phyloP scores from a whole-genome alignment of 352 stramenopile species.

The Pythium rhizo-oryzae region DNA sequence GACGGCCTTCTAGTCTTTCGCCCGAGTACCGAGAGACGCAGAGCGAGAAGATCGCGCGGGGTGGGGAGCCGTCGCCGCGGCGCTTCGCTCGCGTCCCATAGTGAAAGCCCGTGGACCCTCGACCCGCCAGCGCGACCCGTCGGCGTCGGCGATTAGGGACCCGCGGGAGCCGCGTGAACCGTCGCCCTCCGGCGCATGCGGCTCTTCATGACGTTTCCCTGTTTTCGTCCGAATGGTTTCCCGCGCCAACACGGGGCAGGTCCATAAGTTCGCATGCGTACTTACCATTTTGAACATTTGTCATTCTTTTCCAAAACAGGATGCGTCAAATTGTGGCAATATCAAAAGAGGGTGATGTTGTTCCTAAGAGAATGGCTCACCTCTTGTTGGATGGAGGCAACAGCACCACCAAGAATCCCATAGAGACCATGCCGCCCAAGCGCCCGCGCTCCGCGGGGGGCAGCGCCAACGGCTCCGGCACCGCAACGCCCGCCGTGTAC shows the following conservation, averaged over 20 bases:
- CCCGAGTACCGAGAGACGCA: too few species aligned
- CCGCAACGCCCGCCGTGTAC: slow-evolving; percentile 33
- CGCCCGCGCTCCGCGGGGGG: slow-evolving; percentile 20
- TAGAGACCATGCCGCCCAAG: slow-evolving; percentile 27
- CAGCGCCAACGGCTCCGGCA: neutral
- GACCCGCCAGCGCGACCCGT: neutral
- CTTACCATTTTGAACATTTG: slow-evolving; percentile 4
- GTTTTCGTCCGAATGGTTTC: neutral
- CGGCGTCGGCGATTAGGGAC: slow-evolving; percentile 4
- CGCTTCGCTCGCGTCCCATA: neutral
- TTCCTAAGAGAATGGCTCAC: neutral
- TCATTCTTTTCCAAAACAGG: neutral
- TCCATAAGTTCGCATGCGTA: slow-evolving; percentile 11
- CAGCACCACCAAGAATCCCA: neutral
- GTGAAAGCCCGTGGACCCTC: neutral
- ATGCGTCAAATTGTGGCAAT: too few species aligned
- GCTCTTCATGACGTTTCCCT: slow-evolving; percentile 6
- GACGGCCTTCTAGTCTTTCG: neutral
- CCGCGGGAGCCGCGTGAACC: neutral
- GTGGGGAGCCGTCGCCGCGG: neutral
- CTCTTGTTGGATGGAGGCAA: slow-evolving; percentile 15
- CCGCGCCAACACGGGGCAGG: neutral
- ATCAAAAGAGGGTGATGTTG: neutral
- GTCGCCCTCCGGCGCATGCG: neutral
- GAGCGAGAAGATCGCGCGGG: neutral